Conservation (phyloP, 495 filamentous ascomycete genomes). For the Evernia prunastri region DNA sequence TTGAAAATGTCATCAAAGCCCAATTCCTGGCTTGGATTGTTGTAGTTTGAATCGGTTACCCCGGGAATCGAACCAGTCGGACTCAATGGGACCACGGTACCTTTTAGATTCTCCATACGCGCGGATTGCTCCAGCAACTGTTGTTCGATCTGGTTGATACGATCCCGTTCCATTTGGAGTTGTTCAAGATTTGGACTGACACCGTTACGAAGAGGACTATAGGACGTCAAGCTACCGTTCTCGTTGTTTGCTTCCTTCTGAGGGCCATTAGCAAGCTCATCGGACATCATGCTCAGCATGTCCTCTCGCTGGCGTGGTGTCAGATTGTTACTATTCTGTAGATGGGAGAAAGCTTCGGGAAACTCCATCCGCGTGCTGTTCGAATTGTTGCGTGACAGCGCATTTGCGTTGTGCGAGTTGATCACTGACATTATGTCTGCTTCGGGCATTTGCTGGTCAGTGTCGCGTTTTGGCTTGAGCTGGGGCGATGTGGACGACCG, state of each 20-base stretch:
- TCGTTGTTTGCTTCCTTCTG: conserved; percentile 32
- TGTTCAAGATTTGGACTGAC: conserved; percentile 51
- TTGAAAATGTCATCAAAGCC: conserved; percentile 69
- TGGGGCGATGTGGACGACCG: conserved; percentile 26
- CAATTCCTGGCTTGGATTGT: conserved; percentile 34
- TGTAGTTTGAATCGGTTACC: conserved; percentile 12
- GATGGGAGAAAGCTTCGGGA: conserved; percentile 63
- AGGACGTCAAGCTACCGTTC: conserved; percentile 56
- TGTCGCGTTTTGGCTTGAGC: conserved; percentile 22
- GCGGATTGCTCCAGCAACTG: conserved; percentile 66
- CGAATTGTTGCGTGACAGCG: conserved; percentile 47
- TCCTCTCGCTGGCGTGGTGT: conserved; percentile 70
- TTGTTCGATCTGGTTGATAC: conserved; percentile 66
- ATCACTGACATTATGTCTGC: conserved; percentile 85
- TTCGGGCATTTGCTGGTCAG: conserved; percentile 39
- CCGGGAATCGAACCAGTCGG: conserved; percentile 72
- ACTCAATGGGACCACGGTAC: conserved; percentile 66
- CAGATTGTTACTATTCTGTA: conserved; percentile 59
- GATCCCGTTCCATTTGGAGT: conserved; percentile 68
- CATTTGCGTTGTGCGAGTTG: conserved; percentile 59
- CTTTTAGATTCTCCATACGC: conserved; percentile 63
- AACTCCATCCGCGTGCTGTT: conserved; percentile 53
- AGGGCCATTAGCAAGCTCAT: conserved; percentile 31
- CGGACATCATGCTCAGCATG: conserved; percentile 74
- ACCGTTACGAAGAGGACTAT: conserved; percentile 54